Conservation (phyloP, 345 rosid species). For the Sonneratia alba region DNA sequence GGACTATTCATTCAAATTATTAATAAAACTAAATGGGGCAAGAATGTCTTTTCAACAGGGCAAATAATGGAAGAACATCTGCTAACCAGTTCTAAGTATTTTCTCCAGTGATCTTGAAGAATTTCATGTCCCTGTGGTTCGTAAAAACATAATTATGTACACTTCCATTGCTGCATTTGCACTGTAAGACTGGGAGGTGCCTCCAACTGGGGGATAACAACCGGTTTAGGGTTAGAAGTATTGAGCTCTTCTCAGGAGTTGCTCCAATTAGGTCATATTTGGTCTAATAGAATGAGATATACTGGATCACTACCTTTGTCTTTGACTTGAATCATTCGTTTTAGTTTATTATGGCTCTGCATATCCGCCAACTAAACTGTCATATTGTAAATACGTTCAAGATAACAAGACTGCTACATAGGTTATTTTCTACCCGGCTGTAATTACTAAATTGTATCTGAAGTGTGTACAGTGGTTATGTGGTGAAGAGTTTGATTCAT, state of each 20-base stretch:
- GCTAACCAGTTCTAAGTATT: neutral
- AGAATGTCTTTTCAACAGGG: neutral
- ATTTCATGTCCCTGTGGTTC: neutral
- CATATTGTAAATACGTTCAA: neutral
- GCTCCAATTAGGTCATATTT: neutral
- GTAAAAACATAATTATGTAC: neutral
- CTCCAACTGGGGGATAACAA: too few species aligned
- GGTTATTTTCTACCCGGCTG: neutral
- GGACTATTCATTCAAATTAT: neutral
- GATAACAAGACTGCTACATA: neutral
- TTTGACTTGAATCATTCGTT: neutral
- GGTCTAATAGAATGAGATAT: neutral
- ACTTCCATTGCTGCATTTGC: neutral
- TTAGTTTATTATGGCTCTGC: neutral
- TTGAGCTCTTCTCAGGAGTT: neutral
- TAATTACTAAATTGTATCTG: neutral
- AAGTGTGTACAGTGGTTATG: neutral
- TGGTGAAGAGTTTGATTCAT: neutral
- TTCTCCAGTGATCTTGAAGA: neutral
- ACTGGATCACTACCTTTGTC: neutral
- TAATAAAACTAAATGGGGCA: neutral
- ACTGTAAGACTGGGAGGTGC: neutral
- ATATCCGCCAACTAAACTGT: neutral
- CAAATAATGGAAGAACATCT: neutral
- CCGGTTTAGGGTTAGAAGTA: too few species aligned